These are phyloP conservation scores for Xylaria sp. DNA, from an alignment of 2,329 filamentous ascomycete genomes.

Conservation along the genomic window DNA sequence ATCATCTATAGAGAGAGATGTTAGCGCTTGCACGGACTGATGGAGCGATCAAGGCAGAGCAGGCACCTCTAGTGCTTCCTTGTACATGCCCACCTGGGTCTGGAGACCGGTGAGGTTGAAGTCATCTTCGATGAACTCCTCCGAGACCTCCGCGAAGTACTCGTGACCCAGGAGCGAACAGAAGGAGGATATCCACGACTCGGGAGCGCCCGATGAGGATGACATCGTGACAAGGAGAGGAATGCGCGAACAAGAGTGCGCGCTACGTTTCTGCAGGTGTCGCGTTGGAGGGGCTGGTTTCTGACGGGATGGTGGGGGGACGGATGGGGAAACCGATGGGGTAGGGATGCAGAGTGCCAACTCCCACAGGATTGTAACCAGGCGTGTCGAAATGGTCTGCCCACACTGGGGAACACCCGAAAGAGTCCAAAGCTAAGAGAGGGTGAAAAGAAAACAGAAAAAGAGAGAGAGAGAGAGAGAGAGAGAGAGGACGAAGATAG, in stretches of 20 bases:
- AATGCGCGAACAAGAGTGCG: not conserved
- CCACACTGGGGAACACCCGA: constrained; percentile 15
- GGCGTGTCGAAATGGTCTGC: constrained; percentile 11
- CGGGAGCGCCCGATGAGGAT: constrained; percentile 57
- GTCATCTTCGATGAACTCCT: constrained; percentile 99
- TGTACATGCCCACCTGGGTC: constrained; percentile 96
- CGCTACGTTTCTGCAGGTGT: constrained; percentile 2
- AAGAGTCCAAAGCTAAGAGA: constrained; percentile 5
- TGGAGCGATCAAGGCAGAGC: not conserved
- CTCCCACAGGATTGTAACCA: constrained; percentile 6
- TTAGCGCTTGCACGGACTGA: constrained; percentile 16
- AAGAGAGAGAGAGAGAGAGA: not conserved
- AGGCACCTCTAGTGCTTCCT: constrained; percentile 81
- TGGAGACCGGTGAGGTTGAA: constrained; percentile 97
- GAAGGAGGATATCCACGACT: constrained; percentile 98
- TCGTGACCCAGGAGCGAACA: constrained; percentile 94
- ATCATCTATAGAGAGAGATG: constrained; percentile 63
- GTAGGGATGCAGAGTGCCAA: constrained; percentile 6
- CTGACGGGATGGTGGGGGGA: constrained; percentile 3
- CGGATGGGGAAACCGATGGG: constrained; percentile 3
- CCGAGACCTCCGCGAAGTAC: constrained; percentile 97
- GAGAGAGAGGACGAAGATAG: not conserved
- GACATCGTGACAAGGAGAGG: constrained; percentile 43
- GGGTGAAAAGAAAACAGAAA: not conserved
- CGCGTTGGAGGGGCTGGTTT: constrained; percentile 13